These are phyloP conservation scores for Penicillium tannophilum DNA, from an alignment of 495 filamentous ascomycete species.

Conservation along the genomic window DNA sequence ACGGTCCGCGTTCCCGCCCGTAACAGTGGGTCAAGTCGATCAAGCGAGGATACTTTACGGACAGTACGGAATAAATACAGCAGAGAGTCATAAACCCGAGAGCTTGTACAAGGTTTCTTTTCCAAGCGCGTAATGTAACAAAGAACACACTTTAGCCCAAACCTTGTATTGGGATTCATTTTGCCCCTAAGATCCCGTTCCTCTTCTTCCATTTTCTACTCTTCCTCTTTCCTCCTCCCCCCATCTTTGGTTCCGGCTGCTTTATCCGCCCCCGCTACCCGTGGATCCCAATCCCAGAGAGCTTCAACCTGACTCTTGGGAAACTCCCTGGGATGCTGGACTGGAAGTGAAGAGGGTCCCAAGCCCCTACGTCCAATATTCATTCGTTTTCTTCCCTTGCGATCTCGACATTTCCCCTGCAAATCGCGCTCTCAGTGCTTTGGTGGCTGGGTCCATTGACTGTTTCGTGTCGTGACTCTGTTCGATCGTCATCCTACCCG, in stretches of 20 bases:
- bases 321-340: background rate
- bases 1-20: constrained; percentile 13
- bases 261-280: constrained; percentile 4
- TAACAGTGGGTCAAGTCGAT: constrained; percentile 4
- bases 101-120: too few relatives aligned
- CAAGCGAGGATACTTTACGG: background rate
- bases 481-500: constrained; percentile 1
- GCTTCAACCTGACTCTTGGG: background rate
- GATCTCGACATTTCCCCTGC: too few relatives aligned
- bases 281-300: background rate
- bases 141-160: too few relatives aligned
- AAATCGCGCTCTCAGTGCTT: background rate
- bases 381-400: too few relatives aligned
- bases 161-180: background rate
- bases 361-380: too few relatives aligned
- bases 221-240: background rate
- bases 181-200: background rate
- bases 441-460: background rate
- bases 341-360: too few relatives aligned
- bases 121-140: too few relatives aligned
- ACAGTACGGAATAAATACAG: background rate
- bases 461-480: background rate
- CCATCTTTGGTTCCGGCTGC: background rate
- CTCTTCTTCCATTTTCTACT: background rate
- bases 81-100: background rate